Conservation (phyloP, 1,284 basidiomycete genomes). For the Tilletia caries region DNA sequence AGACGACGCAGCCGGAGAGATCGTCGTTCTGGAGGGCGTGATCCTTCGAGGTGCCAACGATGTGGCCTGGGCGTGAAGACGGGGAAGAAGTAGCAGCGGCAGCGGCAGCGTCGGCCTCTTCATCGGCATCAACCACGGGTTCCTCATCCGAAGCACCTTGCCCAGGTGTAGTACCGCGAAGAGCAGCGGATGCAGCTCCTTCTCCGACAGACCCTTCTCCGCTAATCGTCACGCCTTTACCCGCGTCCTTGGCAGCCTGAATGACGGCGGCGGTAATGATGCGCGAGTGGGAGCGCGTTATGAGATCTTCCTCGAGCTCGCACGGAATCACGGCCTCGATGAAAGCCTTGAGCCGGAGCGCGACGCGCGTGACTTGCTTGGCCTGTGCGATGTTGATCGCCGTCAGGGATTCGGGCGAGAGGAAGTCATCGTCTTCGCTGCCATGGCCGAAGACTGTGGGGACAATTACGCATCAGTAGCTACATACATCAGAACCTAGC, state of each 20-base stretch:
- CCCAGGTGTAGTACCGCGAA: background rate
- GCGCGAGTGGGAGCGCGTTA: slow-evolving; percentile 2
- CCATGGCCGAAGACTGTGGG: background rate
- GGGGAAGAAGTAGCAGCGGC: background rate
- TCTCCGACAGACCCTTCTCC: background rate
- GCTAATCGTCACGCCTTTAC: background rate
- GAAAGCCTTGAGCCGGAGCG: slow-evolving; percentile 8
- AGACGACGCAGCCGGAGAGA: slow-evolving; percentile 13
- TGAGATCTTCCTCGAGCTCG: slow-evolving; percentile 10
- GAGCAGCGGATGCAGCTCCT: background rate
- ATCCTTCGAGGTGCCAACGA: background rate
- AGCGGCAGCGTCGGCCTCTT: background rate
- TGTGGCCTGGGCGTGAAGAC: background rate
- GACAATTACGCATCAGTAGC: background rate
- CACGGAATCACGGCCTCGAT: slow-evolving; percentile 7
- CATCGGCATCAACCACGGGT: background rate
- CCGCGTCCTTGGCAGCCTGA: slow-evolving; percentile 8
- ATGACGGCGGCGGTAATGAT: slow-evolving; percentile 8
- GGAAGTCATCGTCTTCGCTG: background rate
- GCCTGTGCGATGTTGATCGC: background rate
- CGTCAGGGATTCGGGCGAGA: background rate
- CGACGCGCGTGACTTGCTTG: slow-evolving; percentile 10
- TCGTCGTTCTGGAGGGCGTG: slow-evolving; percentile 4
- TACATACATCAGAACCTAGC: too few relatives aligned
- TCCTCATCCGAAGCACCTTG: background rate